phyloP scores from a whole-genome alignment of 768 basidiomycete genomes.

The Cantharellus anzutake region DNA sequence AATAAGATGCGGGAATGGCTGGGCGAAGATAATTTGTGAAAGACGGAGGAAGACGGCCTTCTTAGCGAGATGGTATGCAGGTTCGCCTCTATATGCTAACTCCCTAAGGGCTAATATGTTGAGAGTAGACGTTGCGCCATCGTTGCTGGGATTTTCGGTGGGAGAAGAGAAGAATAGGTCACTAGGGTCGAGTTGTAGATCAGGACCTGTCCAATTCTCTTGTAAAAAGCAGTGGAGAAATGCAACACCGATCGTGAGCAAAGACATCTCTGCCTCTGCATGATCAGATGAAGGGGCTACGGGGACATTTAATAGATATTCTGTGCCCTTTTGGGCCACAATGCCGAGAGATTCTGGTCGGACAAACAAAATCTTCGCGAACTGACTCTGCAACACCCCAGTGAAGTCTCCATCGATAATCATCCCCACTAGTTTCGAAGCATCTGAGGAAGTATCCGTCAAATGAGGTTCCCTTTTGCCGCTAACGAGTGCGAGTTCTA shows the following conservation, averaged over 20 bases:
- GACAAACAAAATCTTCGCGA: too few species aligned
- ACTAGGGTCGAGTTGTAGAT: constrained; percentile 36
- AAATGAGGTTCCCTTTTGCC: too few species aligned
- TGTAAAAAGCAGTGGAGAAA: constrained; percentile 84
- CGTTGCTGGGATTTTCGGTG: constrained; percentile 8
- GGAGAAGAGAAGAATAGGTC: constrained; percentile 20
- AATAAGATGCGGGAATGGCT: constrained; percentile 28
- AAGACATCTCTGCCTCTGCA: constrained; percentile 30
- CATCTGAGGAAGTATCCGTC: too few species aligned
- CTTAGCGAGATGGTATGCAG: constrained; percentile 79
- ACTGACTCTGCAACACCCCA: too few species aligned
- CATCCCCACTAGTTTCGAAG: too few species aligned
- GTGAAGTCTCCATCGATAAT: too few species aligned
- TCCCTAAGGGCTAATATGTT: constrained; percentile 50
- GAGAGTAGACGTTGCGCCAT: constrained; percentile 26
- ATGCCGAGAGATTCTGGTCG: too few species aligned
- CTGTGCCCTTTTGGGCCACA: too few species aligned
- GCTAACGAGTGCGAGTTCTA: too few species aligned
- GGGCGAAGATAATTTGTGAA: constrained; percentile 46
- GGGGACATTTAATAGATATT: too few species aligned
- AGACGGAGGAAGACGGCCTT: constrained; percentile 52
- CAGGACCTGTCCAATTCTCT: constrained; percentile 91
- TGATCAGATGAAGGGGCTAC: background rate
- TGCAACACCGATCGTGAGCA: constrained; percentile 51
- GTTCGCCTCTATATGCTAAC: constrained; percentile 76